phyloP scores from a whole-genome alignment of 257 asterid species.

The Scutellaria galericulata region DNA sequence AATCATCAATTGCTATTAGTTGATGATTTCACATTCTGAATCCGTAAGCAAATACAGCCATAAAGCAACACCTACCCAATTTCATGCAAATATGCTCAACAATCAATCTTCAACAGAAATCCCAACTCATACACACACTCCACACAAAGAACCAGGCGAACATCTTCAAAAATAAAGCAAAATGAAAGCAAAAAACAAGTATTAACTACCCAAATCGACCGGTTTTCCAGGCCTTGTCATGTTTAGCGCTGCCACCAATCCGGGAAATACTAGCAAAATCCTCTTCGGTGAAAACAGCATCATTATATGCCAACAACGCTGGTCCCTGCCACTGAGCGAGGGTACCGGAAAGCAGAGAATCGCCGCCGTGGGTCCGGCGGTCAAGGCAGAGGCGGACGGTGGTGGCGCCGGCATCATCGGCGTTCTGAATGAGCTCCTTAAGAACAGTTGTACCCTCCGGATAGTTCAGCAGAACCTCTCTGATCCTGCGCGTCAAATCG shows the following conservation, averaged over 20 bases:
- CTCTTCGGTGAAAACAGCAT: constrained; percentile 88
- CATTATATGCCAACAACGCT: constrained; percentile 80
- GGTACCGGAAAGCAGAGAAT: constrained; percentile 67
- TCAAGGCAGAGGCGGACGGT: constrained; percentile 88
- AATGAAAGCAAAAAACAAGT: neutral
- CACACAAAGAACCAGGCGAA: neutral
- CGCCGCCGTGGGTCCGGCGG: constrained; percentile 65
- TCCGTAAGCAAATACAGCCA: neutral
- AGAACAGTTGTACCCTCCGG: constrained; percentile 98
- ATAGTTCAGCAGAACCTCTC: constrained; percentile 87
- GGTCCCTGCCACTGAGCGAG: constrained; percentile 96
- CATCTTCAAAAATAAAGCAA: neutral
- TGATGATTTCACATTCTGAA: constrained; percentile 21
- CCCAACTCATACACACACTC: neutral
- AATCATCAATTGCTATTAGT: neutral
- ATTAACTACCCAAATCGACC: constrained; percentile 88
- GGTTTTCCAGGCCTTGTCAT: constrained; percentile 83
- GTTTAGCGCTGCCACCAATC: constrained; percentile 93
- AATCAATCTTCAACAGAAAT: neutral
- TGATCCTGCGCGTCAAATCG: constrained; percentile 92
- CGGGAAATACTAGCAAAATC: constrained; percentile 93
- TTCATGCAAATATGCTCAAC: constrained; percentile 9
- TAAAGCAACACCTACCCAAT: constrained; percentile 4
- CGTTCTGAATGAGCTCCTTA: constrained; percentile 95
- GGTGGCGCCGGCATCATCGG: constrained; percentile 98